phyloP scores from a whole-genome alignment of 768 basidiomycete species.

The Leccinum arenicola region DNA sequence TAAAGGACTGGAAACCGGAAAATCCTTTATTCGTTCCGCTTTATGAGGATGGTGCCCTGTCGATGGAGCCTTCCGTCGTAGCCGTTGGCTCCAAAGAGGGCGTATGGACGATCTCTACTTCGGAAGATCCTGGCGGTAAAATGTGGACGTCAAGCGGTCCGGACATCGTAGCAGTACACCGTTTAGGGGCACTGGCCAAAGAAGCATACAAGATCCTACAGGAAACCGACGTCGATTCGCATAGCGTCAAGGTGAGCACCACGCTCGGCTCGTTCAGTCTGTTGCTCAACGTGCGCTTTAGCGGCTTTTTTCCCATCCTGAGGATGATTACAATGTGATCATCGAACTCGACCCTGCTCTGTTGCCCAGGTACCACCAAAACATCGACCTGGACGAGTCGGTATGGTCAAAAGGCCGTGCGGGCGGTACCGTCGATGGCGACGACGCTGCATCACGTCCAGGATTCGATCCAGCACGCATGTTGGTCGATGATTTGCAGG shows the following conservation, averaged over 20 bases:
- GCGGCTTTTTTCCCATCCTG: conserved; percentile 85
- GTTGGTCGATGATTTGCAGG: conserved; percentile 72
- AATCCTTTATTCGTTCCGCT: conserved; percentile 73
- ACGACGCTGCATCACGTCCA: conserved; percentile 40
- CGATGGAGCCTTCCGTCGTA: conserved; percentile 13
- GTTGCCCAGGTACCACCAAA: conserved; percentile 75
- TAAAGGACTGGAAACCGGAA: conserved; percentile 85
- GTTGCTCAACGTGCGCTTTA: conserved; percentile 29
- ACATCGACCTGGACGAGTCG: conserved; percentile 49
- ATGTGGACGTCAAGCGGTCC: conserved; percentile 76
- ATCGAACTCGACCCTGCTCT: conserved; percentile 65
- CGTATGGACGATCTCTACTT: conserved; percentile 80
- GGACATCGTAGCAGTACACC: conserved; percentile 66
- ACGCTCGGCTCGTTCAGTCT: neutral
- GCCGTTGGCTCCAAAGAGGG: conserved; percentile 38
- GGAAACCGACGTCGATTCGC: conserved; percentile 44
- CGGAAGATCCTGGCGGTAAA: conserved; percentile 67
- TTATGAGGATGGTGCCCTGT: conserved; percentile 37
- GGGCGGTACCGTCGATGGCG: conserved; percentile 29
- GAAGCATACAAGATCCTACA: conserved; percentile 67
- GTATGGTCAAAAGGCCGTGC: conserved; percentile 41
- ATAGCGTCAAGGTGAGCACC: conserved; percentile 58
- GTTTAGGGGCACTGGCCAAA: conserved; percentile 69
- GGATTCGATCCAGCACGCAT: conserved; percentile 79
- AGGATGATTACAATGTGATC: conserved; percentile 81